Evolutionary conservation across 345 rosid genomes (phyloP).

Genomic region (Bretschneidera sinensis): DNA sequence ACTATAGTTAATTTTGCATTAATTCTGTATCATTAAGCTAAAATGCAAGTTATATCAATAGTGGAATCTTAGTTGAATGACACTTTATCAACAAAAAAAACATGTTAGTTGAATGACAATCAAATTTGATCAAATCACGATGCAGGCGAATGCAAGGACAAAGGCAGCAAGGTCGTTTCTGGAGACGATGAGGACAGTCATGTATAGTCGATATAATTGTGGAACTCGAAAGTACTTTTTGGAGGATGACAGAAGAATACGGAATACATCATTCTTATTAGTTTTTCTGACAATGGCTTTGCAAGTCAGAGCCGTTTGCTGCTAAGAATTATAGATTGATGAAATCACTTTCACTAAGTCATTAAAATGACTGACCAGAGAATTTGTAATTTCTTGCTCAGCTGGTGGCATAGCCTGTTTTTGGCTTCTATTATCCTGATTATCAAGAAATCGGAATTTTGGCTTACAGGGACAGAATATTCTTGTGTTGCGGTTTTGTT

Average conservation of each 20-base stretch:
- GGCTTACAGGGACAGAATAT: too few relatives aligned
- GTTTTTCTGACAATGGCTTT: not conserved
- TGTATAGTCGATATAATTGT: slow-evolving; percentile 10
- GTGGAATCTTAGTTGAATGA: not conserved
- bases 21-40: too few relatives aligned
- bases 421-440: too few relatives aligned
- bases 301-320: not conserved
- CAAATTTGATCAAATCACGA: slow-evolving; percentile 9
- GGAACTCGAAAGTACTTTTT: not conserved
- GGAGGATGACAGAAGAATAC: slow-evolving; percentile 6
- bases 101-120: too few relatives aligned
- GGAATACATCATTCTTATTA: not conserved
- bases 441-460: too few relatives aligned
- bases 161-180: slow-evolving; percentile 56
- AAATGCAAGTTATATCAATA: not conserved
- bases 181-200: slow-evolving; percentile 41
- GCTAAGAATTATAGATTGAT: not conserved
- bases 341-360: too few relatives aligned
- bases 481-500: too few relatives aligned
- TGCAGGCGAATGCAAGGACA: slow-evolving; percentile 83
- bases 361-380: too few relatives aligned
- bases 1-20: too few relatives aligned
- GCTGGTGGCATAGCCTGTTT: too few relatives aligned
- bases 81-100: too few relatives aligned
- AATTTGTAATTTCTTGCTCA: too few relatives aligned